phyloP scores from a whole-genome alignment of 768 basidiomycete species.

The Epithele typhae region DNA sequence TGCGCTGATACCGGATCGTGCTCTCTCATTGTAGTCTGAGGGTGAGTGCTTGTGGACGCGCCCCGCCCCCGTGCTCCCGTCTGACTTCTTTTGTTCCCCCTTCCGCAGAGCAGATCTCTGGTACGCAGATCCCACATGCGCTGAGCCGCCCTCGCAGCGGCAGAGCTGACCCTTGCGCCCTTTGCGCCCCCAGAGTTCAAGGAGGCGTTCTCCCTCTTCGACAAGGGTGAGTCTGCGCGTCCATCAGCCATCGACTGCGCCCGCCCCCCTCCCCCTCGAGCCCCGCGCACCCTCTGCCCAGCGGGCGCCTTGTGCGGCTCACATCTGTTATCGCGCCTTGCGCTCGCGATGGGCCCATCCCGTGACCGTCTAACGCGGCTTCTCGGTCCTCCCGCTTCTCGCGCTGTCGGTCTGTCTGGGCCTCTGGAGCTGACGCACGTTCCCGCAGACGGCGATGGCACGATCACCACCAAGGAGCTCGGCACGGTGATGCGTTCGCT shows the following conservation, averaged over 20 bases:
- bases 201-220: conserved; percentile 97
- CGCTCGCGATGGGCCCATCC: no score
- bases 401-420: no score
- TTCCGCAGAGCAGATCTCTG: conserved; percentile 80
- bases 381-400: no score
- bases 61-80: conserved; percentile 9
- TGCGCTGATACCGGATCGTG: no score
- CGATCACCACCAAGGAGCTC: conserved; percentile 86
- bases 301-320: neutral
- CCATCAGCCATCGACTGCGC: conserved; percentile 6
- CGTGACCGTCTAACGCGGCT: no score
- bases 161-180: neutral
- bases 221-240: conserved; percentile 64
- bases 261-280: neutral
- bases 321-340: no score
- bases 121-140: conserved; percentile 46
- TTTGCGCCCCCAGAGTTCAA: conserved; percentile 79
- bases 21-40: conserved; percentile 17
- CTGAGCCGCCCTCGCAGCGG: no score
- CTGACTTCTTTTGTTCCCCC: conserved; percentile 13
- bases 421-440: no score
- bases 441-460: conserved; percentile 79
- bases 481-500: conserved; percentile 93
- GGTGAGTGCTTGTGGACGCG: conserved; percentile 19
- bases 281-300: neutral